Base-by-base conservation (phyloP, 148 eudicot genomes). In the Heliosperma pusillum region DNA sequence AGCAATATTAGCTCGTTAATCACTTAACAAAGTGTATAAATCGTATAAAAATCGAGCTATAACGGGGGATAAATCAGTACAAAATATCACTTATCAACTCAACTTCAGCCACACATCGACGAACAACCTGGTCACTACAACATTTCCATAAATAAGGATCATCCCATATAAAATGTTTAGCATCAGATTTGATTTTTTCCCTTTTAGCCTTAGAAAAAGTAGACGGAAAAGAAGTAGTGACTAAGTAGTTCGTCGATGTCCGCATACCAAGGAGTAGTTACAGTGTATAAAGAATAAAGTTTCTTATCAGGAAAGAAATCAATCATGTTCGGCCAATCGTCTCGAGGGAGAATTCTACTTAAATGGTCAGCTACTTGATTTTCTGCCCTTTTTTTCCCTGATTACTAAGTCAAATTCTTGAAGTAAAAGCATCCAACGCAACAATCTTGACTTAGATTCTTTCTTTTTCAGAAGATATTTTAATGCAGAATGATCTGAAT, bases 351-450 rank as follows among this genome's bases (percentile, higher is more conserved):
- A 0, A 77, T 40, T 6, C 65, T 59, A 12, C 75, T 69, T 10
- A 77, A 45, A 44, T 77, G 74, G 30, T 77, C 45, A 7, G 69
- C 72, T 4, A 77, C 69, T 0, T 5, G 64, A 55, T 70, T 77
- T 19, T 77, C 63, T 21, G 52, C 66, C 2, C 74, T 44, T 25
- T 60, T 77, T 40, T 59, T 60, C 58, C 22, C 63, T 70, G 2
- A 77, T 56, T 27, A 64, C 70, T 20, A 75, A 11, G 57, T 75
- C 42, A 56, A 75, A 75, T 20, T 75, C 78, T 56, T 68, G 71
- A 11, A 68, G 20, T 3, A 42, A 40, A 20, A 68, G 50, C 26
- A 68, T 68, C 71, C 71, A 45, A 13, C 71, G 50, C 26, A 68
- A 40, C 11, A 68, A n/a, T 20, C 71, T 40, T 16, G 71, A 55